A percentile compares a stretch with the other conserved stretches of the same genome.
These are phyloP conservation scores for Gonapodya prolifera DNA, from an alignment of 192 early-diverging fungal genomes.

Conservation along the genomic window DNA sequence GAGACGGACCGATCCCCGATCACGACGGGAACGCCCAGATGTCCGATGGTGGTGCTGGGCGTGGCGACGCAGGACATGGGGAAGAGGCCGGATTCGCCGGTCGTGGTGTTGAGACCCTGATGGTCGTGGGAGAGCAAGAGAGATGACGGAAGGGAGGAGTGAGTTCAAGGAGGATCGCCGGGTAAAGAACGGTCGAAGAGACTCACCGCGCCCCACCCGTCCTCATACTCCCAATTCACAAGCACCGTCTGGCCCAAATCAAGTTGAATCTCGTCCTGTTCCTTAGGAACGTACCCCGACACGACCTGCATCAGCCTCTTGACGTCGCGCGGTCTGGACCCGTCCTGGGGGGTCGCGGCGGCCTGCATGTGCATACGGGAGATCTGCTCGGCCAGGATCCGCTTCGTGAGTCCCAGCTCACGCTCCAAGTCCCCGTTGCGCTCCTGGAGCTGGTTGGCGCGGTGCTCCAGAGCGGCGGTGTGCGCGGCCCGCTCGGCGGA, in stretches of 20 bases:
- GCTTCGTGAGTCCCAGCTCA: not conserved
- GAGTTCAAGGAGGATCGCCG: too few relatives aligned
- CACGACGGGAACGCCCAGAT: not conserved
- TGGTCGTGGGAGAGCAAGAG: not conserved
- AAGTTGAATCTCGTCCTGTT: not conserved
- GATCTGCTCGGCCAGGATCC: not conserved
- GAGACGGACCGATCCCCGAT: not conserved
- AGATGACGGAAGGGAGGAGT: not conserved
- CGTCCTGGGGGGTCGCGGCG: not conserved
- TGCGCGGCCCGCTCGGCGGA: not conserved
- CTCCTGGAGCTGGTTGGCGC: not conserved
- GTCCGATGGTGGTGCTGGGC: not conserved
- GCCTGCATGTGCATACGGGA: not conserved
- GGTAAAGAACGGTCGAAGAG: too few relatives aligned
- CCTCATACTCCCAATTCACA: not conserved
- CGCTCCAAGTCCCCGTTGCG: not conserved
- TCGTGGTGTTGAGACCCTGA: not conserved
- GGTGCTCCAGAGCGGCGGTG: not conserved
- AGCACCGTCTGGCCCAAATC: not conserved
- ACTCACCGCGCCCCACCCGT: not conserved
- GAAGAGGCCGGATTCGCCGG: not conserved
- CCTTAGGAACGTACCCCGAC: not conserved
- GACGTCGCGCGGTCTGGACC: not conserved
- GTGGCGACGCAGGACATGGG: not conserved
- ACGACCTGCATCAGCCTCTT: not conserved